Evolutionary conservation across 179 eudicot species (phyloP).

Genomic region (Amaranthus tricolor): DNA sequence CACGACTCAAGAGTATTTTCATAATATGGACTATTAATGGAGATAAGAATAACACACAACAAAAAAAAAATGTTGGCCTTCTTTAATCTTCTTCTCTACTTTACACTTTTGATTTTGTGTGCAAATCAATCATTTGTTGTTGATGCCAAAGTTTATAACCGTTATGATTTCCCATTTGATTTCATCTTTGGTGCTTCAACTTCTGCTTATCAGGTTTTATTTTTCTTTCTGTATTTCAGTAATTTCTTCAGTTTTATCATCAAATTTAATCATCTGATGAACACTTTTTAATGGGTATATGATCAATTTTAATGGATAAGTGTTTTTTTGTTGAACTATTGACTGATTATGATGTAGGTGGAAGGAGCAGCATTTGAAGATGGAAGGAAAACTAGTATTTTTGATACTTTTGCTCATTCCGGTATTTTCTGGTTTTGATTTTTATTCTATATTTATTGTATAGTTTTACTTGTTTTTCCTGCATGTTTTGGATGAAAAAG

Average conservation of each 20-base stretch:
- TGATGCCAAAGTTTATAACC: neutral
- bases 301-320: too few species aligned
- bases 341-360: constrained; percentile 8
- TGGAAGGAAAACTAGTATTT: constrained; percentile 28
- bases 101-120: neutral
- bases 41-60: too few species aligned
- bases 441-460: too few species aligned
- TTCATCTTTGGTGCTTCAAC: constrained; percentile 27
- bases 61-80: too few species aligned
- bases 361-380: constrained; percentile 33
- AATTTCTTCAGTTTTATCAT: neutral
- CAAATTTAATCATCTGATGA: too few species aligned
- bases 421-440: constrained; percentile 6
- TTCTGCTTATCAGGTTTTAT: constrained; percentile 30
- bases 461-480: neutral
- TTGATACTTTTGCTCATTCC: constrained; percentile 27
- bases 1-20: too few species aligned
- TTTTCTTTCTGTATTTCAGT: neutral
- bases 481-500: too few species aligned
- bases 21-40: too few species aligned
- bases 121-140: neutral
- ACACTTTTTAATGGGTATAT: too few species aligned
- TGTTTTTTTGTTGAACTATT: too few species aligned
- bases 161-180: constrained; percentile 16
- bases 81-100: too few species aligned